These are phyloP conservation scores for Leucocoprinus leucothites DNA, from an alignment of 768 basidiomycete genomes.

Conservation along the genomic window DNA sequence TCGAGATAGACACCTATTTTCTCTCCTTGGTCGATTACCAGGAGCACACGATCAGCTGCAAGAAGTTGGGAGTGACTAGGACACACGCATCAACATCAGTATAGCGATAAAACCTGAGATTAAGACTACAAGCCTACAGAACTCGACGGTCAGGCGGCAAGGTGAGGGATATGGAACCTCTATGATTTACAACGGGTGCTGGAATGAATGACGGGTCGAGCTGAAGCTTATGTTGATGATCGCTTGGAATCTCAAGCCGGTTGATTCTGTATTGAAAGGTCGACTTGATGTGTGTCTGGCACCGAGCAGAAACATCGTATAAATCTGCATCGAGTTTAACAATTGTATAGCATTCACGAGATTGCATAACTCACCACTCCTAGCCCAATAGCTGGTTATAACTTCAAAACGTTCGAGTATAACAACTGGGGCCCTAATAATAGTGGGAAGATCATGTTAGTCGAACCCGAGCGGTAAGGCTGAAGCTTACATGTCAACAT, in stretches of 20 bases:
- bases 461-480: too few species aligned
- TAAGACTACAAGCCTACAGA: constrained; percentile 23
- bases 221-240: constrained; percentile 33
- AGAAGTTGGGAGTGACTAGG: constrained; percentile 35
- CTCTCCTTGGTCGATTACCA: constrained; percentile 33
- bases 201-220: constrained; percentile 30
- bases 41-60: constrained; percentile 34
- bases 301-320: neutral
- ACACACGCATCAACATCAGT: neutral
- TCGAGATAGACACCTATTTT: constrained; percentile 40
- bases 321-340: neutral
- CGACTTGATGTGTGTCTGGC: constrained; percentile 17
- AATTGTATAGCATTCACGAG: neutral
- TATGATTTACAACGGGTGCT: constrained; percentile 21
- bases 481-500: neutral
- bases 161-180: constrained; percentile 23
- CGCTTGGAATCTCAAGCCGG: constrained; percentile 28
- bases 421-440: neutral
- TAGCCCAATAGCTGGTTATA: neutral
- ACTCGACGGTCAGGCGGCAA: constrained; percentile 22
- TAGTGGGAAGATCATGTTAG: neutral
- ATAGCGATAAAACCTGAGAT: neutral
- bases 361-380: neutral
- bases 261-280: constrained; percentile 28
- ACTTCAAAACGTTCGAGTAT: constrained; percentile 1